These are phyloP conservation scores for Ascodesmis nigricans DNA, from an alignment of 495 filamentous ascomycete genomes.

Conservation along the genomic window DNA sequence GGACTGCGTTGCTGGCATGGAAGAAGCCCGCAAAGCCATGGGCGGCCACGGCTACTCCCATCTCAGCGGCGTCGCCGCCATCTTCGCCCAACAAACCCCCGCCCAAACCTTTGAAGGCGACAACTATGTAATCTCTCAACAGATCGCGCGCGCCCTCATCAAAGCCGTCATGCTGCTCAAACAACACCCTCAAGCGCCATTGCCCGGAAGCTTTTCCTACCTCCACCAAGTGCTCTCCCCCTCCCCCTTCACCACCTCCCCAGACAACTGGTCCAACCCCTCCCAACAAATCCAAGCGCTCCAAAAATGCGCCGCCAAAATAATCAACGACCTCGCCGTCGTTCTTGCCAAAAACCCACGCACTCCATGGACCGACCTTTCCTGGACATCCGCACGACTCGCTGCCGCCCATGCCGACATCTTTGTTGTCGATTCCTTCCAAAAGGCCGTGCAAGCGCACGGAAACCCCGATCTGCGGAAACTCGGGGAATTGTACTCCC, in stretches of 20 bases:
- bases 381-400: constrained; percentile 11
- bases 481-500: constrained; percentile 6
- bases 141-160: constrained; percentile 43
- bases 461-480: constrained; percentile 1
- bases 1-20: constrained; percentile 45
- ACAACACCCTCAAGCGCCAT: constrained; percentile 2
- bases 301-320: constrained; percentile 10
- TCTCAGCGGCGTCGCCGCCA: constrained; percentile 44
- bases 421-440: constrained; percentile 14
- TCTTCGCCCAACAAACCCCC: constrained; percentile 48
- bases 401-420: constrained; percentile 18
- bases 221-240: constrained; percentile 3
- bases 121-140: constrained; percentile 60
- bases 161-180: constrained; percentile 15
- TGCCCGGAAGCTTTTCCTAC: constrained; percentile 2
- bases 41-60: constrained; percentile 54
- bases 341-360: constrained; percentile 4
- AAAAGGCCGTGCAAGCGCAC: constrained; percentile 1
- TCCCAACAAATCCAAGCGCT: constrained; percentile 10
- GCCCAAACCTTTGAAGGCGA: constrained; percentile 49
- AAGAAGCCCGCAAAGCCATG: constrained; percentile 46
- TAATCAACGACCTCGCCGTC: constrained; percentile 10
- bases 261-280: constrained; percentile 6
- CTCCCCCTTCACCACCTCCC: neutral
- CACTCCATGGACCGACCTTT: constrained; percentile 7